A percentile compares a stretch with the other conserved stretches of the same genome.
These are phyloP conservation scores for Boechera divaricarpa DNA, from an alignment of 345 rosid species.

Conservation along the genomic window DNA sequence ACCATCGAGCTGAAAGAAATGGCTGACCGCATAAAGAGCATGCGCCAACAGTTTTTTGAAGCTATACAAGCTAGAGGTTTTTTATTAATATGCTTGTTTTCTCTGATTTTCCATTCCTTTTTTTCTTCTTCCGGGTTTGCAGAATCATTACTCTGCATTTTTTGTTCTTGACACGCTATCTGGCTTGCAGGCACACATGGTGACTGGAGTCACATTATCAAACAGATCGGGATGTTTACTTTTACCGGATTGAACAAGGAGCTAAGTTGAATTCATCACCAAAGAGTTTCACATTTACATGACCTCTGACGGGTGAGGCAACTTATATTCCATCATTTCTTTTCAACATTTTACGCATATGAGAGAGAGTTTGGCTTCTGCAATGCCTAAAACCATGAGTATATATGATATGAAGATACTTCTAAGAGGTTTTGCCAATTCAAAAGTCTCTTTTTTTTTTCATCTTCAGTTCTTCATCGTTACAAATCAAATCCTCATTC, in stretches of 20 bases:
- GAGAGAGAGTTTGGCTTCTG: neutral
- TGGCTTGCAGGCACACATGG: constrained; percentile 72
- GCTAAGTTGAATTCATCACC: constrained; percentile 71
- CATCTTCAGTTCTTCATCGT: too few relatives aligned
- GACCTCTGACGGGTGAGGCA: constrained; percentile 73
- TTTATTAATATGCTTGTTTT: neutral
- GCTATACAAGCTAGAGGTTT: constrained; percentile 65
- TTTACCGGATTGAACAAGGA: constrained; percentile 70
- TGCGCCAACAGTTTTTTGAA: constrained; percentile 69
- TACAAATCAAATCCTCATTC: too few relatives aligned
- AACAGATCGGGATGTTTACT: constrained; percentile 83
- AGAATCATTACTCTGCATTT: neutral
- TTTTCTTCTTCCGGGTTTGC: neutral
- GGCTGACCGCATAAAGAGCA: constrained; percentile 73
- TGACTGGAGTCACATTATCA: constrained; percentile 80
- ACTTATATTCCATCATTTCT: neutral
- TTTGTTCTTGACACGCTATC: constrained; percentile 4
- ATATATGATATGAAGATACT: neutral
- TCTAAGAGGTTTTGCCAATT: too few relatives aligned
- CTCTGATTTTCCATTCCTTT: neutral
- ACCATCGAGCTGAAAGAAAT: constrained; percentile 74
- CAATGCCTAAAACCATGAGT: neutral
- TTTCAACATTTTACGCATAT: neutral
- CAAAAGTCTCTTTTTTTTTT: too few relatives aligned
- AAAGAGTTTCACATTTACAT: constrained; percentile 73